These are phyloP conservation scores for Penicillium thymicola DNA, from an alignment of 2,329 filamentous ascomycete genomes.

Conservation along the genomic window DNA sequence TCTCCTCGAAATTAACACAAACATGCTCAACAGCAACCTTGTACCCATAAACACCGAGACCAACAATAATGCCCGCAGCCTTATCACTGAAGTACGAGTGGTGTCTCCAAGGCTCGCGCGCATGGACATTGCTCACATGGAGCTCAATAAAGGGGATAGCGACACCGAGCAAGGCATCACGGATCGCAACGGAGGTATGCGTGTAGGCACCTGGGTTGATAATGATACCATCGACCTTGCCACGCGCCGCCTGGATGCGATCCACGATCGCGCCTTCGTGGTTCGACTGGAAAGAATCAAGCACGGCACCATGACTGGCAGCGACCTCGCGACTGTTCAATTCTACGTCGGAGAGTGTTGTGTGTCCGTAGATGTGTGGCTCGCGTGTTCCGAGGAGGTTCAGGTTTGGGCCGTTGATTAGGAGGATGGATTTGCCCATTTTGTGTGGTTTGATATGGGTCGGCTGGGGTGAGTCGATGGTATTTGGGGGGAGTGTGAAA, in stretches of 20 bases:
- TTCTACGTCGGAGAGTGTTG: constrained; percentile 64
- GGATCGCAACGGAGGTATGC: constrained; percentile 70
- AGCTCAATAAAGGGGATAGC: constrained; percentile 72
- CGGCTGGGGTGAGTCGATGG: not conserved
- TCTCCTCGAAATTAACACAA: constrained; percentile 36
- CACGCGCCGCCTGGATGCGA: constrained; percentile 65
- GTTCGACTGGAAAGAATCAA: constrained; percentile 70
- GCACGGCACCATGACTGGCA: constrained; percentile 44
- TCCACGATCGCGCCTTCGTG: constrained; percentile 73
- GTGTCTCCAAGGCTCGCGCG: constrained; percentile 64
- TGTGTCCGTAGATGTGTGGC: constrained; percentile 68
- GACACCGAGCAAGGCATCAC: constrained; percentile 70
- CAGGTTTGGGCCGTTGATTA: constrained; percentile 80
- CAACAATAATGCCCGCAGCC: constrained; percentile 69
- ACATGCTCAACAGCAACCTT: constrained; percentile 57
- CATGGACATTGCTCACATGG: constrained; percentile 74
- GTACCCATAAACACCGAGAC: constrained; percentile 63
- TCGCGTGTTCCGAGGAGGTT: constrained; percentile 75
- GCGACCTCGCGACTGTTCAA: constrained; percentile 51
- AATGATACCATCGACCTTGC: constrained; percentile 57
- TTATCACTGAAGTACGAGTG: constrained; percentile 74
- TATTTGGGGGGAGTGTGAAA: not conserved
- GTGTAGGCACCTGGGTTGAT: constrained; percentile 76
- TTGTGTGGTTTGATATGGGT: constrained; percentile 1
- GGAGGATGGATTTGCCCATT: constrained; percentile 54